Conservation (phyloP, 441 rosid species). For the Gossypium schwendimanii region DNA sequence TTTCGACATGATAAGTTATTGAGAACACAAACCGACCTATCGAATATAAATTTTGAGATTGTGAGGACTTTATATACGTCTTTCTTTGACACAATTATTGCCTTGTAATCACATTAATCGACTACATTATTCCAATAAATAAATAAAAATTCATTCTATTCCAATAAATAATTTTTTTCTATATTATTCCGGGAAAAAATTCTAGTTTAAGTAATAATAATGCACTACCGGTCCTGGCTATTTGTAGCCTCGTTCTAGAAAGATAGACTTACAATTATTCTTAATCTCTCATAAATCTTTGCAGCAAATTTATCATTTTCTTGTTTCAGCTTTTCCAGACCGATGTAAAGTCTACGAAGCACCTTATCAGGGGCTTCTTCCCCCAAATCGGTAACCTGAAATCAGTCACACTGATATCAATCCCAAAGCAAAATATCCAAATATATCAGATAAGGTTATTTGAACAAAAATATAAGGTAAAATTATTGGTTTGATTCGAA, state of each 20-base stretch:
- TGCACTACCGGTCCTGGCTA: neutral
- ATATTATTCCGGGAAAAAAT: no score
- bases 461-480: neutral
- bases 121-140: no score
- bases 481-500: neutral
- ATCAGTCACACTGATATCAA: neutral
- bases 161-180: no score
- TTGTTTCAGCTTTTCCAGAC: slow-evolving; percentile 50
- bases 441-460: no score
- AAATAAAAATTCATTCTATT: no score
- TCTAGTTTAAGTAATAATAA: neutral
- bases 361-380: slow-evolving; percentile 58
- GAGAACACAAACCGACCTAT: no score
- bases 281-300: slow-evolving; percentile 40
- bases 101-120: no score
- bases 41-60: no score
- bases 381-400: slow-evolving; percentile 72
- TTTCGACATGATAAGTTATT: no score
- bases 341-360: slow-evolving; percentile 52
- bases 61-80: no score
- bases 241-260: neutral
- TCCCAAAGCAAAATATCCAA: neutral
- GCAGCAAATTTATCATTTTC: slow-evolving; percentile 38
- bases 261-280: slow-evolving; percentile 55
- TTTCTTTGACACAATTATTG: no score